phyloP scores from a whole-genome alignment of 352 stramenopile species.

The Phytophthora europaea region DNA sequence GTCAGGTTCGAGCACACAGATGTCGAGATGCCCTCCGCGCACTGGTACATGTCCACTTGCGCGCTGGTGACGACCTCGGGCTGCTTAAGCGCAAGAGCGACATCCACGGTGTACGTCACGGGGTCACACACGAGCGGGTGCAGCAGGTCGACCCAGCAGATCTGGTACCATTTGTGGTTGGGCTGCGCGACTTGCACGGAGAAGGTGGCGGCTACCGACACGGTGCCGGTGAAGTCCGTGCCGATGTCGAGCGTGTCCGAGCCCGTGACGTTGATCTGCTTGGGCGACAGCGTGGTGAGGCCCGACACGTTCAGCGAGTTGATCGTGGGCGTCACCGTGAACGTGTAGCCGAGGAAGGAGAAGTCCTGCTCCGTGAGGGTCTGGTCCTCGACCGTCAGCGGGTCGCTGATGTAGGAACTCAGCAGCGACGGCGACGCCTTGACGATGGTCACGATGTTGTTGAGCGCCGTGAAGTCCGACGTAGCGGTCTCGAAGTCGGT shows the following conservation, averaged over 20 bases:
- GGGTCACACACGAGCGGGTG: slow-evolving; percentile 47
- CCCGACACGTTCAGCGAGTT: slow-evolving; percentile 55
- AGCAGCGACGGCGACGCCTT: slow-evolving; percentile 45
- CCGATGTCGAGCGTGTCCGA: slow-evolving; percentile 49
- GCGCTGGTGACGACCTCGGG: slow-evolving; percentile 39
- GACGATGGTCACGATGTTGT: slow-evolving; percentile 57
- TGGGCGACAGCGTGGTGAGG: slow-evolving; percentile 53
- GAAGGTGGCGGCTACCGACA: slow-evolving; percentile 47
- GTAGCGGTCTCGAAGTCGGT: slow-evolving; percentile 54
- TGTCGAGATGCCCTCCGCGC: slow-evolving; percentile 33
- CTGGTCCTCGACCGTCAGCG: slow-evolving; percentile 48
- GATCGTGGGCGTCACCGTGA: slow-evolving; percentile 62
- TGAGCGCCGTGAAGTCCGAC: slow-evolving; percentile 57
- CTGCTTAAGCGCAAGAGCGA: slow-evolving; percentile 49
- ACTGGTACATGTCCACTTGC: slow-evolving; percentile 54
- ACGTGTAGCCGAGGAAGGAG: slow-evolving; percentile 61
- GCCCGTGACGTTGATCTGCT: slow-evolving; percentile 57
- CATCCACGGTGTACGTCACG: slow-evolving; percentile 44
- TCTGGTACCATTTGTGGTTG: slow-evolving; percentile 70
- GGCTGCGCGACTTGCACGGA: slow-evolving; percentile 59
- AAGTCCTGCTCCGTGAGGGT: slow-evolving; percentile 55
- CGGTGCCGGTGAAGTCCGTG: slow-evolving; percentile 54
- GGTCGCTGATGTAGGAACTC: slow-evolving; percentile 50
- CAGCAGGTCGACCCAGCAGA: slow-evolving; percentile 63
- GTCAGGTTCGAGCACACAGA: slow-evolving; percentile 63